phyloP scores from a whole-genome alignment of 306 rosid genomes.

The Cicer bijugum region DNA sequence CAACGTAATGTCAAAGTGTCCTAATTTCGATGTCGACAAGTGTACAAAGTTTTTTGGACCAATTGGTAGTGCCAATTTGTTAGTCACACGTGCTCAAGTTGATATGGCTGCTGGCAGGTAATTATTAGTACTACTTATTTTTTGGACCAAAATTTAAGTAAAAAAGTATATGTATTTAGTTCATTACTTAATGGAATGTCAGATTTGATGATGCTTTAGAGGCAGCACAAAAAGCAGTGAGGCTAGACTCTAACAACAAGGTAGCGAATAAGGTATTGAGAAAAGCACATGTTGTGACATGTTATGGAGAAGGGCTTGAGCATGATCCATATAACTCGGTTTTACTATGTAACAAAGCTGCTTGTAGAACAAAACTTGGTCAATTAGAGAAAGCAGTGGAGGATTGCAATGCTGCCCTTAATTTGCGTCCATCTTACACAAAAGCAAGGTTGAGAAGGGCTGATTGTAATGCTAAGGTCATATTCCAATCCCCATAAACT shows the following conservation, averaged over 20 bases:
- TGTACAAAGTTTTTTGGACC: slow-evolving; percentile 82
- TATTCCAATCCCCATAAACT: background rate
- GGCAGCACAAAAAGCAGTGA: slow-evolving; percentile 61
- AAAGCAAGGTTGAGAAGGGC: slow-evolving; percentile 91
- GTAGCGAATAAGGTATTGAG: slow-evolving; percentile 59
- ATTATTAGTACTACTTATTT: slow-evolving; percentile 22
- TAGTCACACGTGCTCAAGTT: slow-evolving; percentile 69
- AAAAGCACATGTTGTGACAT: slow-evolving; percentile 53
- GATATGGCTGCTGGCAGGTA: slow-evolving; percentile 78
- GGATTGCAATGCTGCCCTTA: slow-evolving; percentile 74
- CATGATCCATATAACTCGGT: slow-evolving; percentile 69
- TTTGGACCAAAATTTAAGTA: too few relatives aligned
- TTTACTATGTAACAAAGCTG: slow-evolving; percentile 79
- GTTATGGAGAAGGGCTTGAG: slow-evolving; percentile 87
- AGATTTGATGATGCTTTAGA: slow-evolving; percentile 84
- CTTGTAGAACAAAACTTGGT: slow-evolving; percentile 74
- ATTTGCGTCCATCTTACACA: slow-evolving; percentile 66
- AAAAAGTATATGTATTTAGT: too few relatives aligned
- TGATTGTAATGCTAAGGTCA: slow-evolving; percentile 79
- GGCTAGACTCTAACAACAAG: slow-evolving; percentile 67
- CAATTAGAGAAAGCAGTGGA: slow-evolving; percentile 69
- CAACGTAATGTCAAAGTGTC: slow-evolving; percentile 65
- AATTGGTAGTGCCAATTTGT: slow-evolving; percentile 63
- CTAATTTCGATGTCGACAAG: slow-evolving; percentile 67
- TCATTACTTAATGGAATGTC: background rate